Evolutionary conservation across 2,329 filamentous ascomycete species (phyloP), one percentile per base, ranked within the genome.

Genomic region (Hypoxylon sp.): DNA sequence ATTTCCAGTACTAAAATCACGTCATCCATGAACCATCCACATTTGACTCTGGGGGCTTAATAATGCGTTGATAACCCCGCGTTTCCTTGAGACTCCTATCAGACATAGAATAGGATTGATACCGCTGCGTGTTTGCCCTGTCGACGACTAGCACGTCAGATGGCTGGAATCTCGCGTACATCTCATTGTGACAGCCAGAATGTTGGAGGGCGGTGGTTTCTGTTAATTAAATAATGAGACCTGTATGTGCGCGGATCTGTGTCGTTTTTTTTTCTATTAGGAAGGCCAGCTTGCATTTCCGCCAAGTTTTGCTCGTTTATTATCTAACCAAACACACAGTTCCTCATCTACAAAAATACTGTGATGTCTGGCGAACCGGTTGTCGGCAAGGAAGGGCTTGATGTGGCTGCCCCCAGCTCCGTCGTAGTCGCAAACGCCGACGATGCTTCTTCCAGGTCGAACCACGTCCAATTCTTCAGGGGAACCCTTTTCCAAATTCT

Each of bases 401-500:
- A 42, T 9, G 26, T 16, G 43, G 19, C 27, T 11, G 17, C 29
- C 3, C 34, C 20, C 9, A 19, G 16, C 4, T 52, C 43, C 9
- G 23, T 52, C 17, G 32, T 12, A 5, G 34, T 44, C 29, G 43
- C 30, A 25, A 41, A 41, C 12, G 20, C 44, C 1, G 51, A 38
- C 3, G 25, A n/a, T 21, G 15, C 7, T 8, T 20, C 38, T 6
- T 23, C 43, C 7, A 29, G 11, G 1, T 7, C 32, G 5, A 16
- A 21, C 11, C 13, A 21, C 8, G 20, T 56, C 65, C 7, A 61
- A 59, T 49, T 56, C 43, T 56, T 41, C 25, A 26, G 48, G 6
- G 25, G 43, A 15, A 80, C 77, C 0, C 70, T 82, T 1, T 81
- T 80, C 68, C 79, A 82, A 59, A 78, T 78, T 26, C 75, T 75